These are phyloP conservation scores for Ceratobasidium sp. DNA, from an alignment of 1,284 basidiomycete species.

Conservation along the genomic window DNA sequence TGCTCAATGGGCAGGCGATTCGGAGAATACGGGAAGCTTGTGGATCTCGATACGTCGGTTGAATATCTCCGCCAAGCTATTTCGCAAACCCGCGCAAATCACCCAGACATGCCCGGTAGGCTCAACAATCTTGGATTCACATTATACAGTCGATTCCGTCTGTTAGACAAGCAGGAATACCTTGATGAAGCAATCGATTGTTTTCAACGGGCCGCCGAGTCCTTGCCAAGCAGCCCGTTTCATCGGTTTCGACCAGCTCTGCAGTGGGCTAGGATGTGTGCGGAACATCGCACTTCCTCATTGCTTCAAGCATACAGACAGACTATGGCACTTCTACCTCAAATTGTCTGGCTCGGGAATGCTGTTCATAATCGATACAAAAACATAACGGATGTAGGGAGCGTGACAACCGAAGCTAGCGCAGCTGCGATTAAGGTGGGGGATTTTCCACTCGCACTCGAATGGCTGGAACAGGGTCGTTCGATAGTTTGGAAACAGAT, in stretches of 20 bases:
- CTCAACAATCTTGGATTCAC: no score
- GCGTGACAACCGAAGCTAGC: background rate
- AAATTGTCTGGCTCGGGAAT: constrained; percentile 7
- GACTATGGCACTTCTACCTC: constrained; percentile 14
- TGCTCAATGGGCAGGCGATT: background rate
- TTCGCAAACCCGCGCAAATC: background rate
- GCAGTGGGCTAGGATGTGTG: background rate
- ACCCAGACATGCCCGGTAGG: background rate
- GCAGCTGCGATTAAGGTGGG: background rate
- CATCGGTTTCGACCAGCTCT: background rate
- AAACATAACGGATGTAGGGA: background rate
- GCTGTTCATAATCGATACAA: constrained; percentile 3
- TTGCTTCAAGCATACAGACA: background rate
- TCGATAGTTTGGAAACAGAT: constrained; percentile 16
- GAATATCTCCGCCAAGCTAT: background rate
- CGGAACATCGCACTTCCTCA: background rate
- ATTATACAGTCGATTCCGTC: no score
- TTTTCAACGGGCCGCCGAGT: background rate
- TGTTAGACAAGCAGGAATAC: background rate
- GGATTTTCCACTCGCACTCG: background rate
- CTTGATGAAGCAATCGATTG: background rate
- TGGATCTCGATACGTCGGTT: background rate
- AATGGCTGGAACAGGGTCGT: constrained; percentile 15
- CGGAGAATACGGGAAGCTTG: no score
- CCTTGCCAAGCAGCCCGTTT: background rate